These are phyloP conservation scores for Canavalia ensiformis DNA, from an alignment of 306 rosid species.

Conservation along the genomic window DNA sequence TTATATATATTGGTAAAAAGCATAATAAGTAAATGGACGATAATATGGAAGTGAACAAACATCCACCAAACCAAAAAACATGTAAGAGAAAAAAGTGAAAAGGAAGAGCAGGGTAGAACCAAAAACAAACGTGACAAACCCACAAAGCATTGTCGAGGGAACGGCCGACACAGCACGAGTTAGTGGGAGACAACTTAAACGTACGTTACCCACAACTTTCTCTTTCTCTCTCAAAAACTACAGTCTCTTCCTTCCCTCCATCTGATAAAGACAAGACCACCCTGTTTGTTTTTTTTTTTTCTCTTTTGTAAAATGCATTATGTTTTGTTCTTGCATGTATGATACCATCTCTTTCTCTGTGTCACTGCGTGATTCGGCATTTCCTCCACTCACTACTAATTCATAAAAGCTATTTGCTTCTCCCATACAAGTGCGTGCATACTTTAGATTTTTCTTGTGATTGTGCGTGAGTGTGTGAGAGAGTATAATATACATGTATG, in stretches of 20 bases:
- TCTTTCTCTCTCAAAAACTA: conserved; percentile 2
- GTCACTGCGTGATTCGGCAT: conserved; percentile 18
- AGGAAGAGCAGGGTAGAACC: background rate
- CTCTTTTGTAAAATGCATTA: conserved; percentile 44
- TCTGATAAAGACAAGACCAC: conserved; percentile 52
- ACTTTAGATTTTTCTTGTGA: conserved; percentile 41
- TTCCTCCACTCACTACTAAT: conserved; percentile 35
- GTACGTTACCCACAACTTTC: conserved; percentile 53
- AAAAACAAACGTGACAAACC: conserved; percentile 61
- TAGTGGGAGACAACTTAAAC: conserved; percentile 75
- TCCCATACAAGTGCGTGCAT: conserved; percentile 56
- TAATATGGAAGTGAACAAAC: background rate
- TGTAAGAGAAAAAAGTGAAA: conserved; percentile 3
- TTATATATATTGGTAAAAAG: background rate
- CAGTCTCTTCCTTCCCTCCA: background rate
- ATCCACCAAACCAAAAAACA: conserved; percentile 1
- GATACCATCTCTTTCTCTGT: background rate
- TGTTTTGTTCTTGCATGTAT: conserved; percentile 52
- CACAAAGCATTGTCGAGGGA: conserved; percentile 62
- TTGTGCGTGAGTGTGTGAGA: background rate
- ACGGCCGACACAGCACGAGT: conserved; percentile 74
- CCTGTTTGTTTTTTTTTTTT: conserved; percentile 48
- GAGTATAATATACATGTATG: background rate
- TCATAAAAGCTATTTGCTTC: conserved; percentile 41
- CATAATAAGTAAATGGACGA: background rate